Evolutionary conservation across 805 yeast species (phyloP).

Genomic region (Blastobotrys attinorum): DNA sequence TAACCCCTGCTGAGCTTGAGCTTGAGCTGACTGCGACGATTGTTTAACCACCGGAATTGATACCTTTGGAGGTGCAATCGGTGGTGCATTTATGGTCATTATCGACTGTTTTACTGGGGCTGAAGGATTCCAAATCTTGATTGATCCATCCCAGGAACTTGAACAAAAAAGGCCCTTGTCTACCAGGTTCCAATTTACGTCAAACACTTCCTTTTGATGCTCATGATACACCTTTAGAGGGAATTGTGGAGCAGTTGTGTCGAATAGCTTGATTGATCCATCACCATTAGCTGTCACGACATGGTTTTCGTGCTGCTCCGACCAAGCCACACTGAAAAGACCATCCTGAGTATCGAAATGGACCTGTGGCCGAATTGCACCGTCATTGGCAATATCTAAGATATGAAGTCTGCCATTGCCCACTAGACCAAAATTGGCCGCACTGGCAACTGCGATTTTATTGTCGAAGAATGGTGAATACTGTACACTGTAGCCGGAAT

Average conservation of each 20-base stretch:
- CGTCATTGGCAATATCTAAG: slow-evolving; percentile 59
- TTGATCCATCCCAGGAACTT: slow-evolving; percentile 88
- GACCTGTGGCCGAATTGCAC: slow-evolving; percentile 36
- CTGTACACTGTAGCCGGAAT: slow-evolving; percentile 77
- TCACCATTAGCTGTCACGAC: slow-evolving; percentile 80
- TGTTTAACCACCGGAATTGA: slow-evolving; percentile 16
- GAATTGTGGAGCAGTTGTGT: slow-evolving; percentile 36
- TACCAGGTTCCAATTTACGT: slow-evolving; percentile 65
- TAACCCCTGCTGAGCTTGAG: slow-evolving; percentile 1
- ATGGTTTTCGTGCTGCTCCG: slow-evolving; percentile 84
- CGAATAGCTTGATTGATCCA: slow-evolving; percentile 79
- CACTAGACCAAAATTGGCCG: slow-evolving; percentile 88
- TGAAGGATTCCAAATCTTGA: slow-evolving; percentile 41
- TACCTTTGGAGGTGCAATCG: slow-evolving; percentile 15
- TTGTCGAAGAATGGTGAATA: slow-evolving; percentile 91
- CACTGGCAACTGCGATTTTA: slow-evolving; percentile 80
- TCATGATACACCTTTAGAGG: slow-evolving; percentile 39
- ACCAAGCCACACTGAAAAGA: slow-evolving; percentile 81
- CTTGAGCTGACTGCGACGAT: slow-evolving; percentile 21
- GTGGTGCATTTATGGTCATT: slow-evolving; percentile 10
- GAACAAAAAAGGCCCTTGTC: slow-evolving; percentile 64
- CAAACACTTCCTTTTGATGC: slow-evolving; percentile 68
- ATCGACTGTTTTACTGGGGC: slow-evolving; percentile 14
- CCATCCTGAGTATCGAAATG: slow-evolving; percentile 90
- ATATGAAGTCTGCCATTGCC: slow-evolving; percentile 84